These are phyloP conservation scores for Cadophora malorum DNA, from an alignment of 2,329 filamentous ascomycete species.

Conservation along the genomic window DNA sequence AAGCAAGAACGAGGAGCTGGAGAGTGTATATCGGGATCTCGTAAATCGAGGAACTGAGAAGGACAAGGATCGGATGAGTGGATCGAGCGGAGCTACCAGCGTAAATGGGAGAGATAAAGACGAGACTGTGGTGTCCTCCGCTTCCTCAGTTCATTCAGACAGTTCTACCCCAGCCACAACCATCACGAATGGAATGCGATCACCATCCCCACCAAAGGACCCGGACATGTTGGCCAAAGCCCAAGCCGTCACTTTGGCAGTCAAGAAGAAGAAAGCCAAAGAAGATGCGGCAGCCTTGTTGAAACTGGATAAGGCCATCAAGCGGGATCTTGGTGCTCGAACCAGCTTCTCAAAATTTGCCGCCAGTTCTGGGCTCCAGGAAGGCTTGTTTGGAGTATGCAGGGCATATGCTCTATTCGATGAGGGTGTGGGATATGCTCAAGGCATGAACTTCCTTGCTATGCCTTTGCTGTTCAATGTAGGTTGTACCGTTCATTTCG, in stretches of 20 bases:
- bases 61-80: conserved; percentile 66
- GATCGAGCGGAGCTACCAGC: conserved; percentile 47
- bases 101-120: conserved; percentile 66
- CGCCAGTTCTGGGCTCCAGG: conserved; percentile 87
- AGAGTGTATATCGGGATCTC: conserved; percentile 84
- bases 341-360: conserved; percentile 98
- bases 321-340: conserved; percentile 85
- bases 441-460: conserved; percentile 98
- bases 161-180: conserved; percentile 67
- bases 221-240: conserved; percentile 69
- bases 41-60: conserved; percentile 81
- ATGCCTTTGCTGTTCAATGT: conserved; percentile 97
- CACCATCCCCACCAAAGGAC: conserved; percentile 64
- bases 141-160: conserved; percentile 84
- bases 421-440: conserved; percentile 92
- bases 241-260: conserved; percentile 67
- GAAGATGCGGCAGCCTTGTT: conserved; percentile 75
- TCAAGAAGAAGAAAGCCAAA: conserved; percentile 79
- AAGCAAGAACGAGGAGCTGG: conserved; percentile 91
- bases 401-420: conserved; percentile 98
- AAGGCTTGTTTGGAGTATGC: conserved; percentile 92
- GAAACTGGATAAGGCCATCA: conserved; percentile 91
- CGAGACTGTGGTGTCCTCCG: conserved; percentile 70
- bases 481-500: conserved; percentile 46
- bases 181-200: conserved; percentile 58